Evolutionary conservation across 257 asterid species (phyloP), one percentile per base, ranked within the genome.

Genomic region (Cordia subcordata): DNA sequence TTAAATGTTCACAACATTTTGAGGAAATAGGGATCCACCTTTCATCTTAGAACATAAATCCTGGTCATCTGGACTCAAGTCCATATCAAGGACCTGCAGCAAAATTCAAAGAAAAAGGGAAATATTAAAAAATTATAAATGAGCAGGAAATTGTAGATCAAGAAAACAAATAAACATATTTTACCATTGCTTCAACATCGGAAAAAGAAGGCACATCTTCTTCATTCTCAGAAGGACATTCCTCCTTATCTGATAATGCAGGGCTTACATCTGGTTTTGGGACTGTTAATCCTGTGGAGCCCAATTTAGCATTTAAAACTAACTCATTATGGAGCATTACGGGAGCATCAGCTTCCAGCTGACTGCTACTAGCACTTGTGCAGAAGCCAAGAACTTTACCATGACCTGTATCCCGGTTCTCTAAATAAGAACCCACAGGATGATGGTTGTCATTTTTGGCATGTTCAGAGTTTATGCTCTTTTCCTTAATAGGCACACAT

Each of bases 141-240:
- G 22, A 53, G 58, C 0, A 42, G 37, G 59, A 71, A 67, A 47
- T 42, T 19, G 59, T 14, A 69, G 63, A 42, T 59, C 46, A 64
- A 37, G 49, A 68, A 42, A 62, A 64, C 18, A 70, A 50, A 60
- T 66, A 3, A 49, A 61, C 38, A 50, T 22, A 67, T 53, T 61
- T 74, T 81, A 90, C 97, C 97, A 90, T 78, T 37, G 83, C 84
- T 73, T 90, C 94, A 39, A 90, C 85, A 66, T 90, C 95, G 57
- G 94, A 84, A 72, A 75, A 86, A 68, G 55, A 77, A 62, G 94
- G 94, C 72, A 82, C 67, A 2, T 84, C 93, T 58, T 68, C 72
- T 22, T 83, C 88, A 58, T 74, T 66, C 81, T 75, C 95, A 19
- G 72, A 70, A 66, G 69, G 68, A 50, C 61, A 51, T 51, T 72